Percentiles rank a stretch among this genome's conserved stretches.
These are phyloP conservation scores for Neospermospora avenae DNA, from an alignment of 2,329 filamentous ascomycete genomes.

Conservation along the genomic window DNA sequence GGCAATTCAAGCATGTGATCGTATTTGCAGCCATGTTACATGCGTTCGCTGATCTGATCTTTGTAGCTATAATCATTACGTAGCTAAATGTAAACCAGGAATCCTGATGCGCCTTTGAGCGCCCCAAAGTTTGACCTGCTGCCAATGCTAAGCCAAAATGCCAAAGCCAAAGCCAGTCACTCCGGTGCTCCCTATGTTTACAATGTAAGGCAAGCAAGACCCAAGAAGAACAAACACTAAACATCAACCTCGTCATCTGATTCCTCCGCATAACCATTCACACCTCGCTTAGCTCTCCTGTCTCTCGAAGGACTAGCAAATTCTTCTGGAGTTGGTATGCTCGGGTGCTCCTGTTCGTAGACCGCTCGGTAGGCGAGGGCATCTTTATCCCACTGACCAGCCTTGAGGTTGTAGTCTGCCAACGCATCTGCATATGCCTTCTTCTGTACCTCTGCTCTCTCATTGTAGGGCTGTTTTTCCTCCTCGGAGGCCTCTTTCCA, in stretches of 20 bases:
- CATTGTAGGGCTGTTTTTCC: slow-evolving; percentile 72
- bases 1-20: background rate
- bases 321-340: slow-evolving; percentile 37
- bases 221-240: slow-evolving; percentile 6
- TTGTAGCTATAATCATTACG: background rate
- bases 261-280: slow-evolving; percentile 35
- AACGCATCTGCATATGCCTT: slow-evolving; percentile 56
- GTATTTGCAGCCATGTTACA: background rate
- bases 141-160: slow-evolving; percentile 3
- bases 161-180: background rate
- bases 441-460: slow-evolving; percentile 70
- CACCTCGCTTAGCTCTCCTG: slow-evolving; percentile 34
- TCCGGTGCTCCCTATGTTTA: slow-evolving; percentile 9
- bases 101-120: background rate
- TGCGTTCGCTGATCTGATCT: background rate
- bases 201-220: slow-evolving; percentile 1
- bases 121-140: background rate
- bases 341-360: slow-evolving; percentile 53
- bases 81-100: background rate
- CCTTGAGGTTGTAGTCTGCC: slow-evolving; percentile 57
- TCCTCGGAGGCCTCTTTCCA: slow-evolving; percentile 77
- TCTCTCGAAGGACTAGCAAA: slow-evolving; percentile 31
- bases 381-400: slow-evolving; percentile 68
- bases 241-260: slow-evolving; percentile 28
- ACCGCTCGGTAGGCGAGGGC: slow-evolving; percentile 51